A percentile compares a stretch with the other conserved stretches of the same genome.
These are phyloP conservation scores for Talaromyces thailandensis DNA, from an alignment of 495 filamentous ascomycete genomes.

Conservation along the genomic window DNA sequence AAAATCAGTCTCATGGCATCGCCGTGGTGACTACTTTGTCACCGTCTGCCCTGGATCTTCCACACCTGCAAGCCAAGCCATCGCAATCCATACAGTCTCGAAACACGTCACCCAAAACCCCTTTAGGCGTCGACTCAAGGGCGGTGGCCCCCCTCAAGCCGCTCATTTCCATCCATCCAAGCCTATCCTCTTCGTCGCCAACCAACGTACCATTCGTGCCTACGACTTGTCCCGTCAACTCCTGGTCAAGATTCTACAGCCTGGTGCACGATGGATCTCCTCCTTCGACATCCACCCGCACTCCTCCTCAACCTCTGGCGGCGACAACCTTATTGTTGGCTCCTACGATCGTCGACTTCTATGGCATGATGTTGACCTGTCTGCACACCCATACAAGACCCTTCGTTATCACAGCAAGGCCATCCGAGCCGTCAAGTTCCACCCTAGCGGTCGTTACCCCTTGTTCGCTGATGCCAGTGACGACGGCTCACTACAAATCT, in stretches of 20 bases:
- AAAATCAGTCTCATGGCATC: constrained; percentile 92
- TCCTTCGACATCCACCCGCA: constrained; percentile 83
- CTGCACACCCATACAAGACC: constrained; percentile 84
- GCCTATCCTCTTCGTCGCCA: constrained; percentile 91
- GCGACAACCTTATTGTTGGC: constrained; percentile 88
- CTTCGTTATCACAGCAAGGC: constrained; percentile 89
- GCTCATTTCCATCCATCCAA: constrained; percentile 90
- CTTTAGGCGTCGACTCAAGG: constrained; percentile 68
- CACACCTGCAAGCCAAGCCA: constrained; percentile 59
- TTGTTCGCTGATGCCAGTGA: constrained; percentile 90
- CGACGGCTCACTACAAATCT: constrained; percentile 88
- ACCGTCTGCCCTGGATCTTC: constrained; percentile 72
- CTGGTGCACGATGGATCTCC: constrained; percentile 91
- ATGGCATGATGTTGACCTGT: constrained; percentile 96
- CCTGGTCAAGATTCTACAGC: constrained; percentile 82
- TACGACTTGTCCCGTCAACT: constrained; percentile 89
- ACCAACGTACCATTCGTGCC: constrained; percentile 79
- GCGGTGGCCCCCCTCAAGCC: constrained; percentile 74
- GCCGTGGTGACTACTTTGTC: constrained; percentile 87
- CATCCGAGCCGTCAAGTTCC: constrained; percentile 78
- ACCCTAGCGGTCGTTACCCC: constrained; percentile 67
- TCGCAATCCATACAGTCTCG: constrained; percentile 89
- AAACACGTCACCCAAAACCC: constrained; percentile 92
- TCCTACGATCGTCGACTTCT: constrained; percentile 89
- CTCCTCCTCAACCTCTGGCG: constrained; percentile 45